Conservation (phyloP, 1,284 basidiomycete genomes). For the Termitomyces sp. region DNA sequence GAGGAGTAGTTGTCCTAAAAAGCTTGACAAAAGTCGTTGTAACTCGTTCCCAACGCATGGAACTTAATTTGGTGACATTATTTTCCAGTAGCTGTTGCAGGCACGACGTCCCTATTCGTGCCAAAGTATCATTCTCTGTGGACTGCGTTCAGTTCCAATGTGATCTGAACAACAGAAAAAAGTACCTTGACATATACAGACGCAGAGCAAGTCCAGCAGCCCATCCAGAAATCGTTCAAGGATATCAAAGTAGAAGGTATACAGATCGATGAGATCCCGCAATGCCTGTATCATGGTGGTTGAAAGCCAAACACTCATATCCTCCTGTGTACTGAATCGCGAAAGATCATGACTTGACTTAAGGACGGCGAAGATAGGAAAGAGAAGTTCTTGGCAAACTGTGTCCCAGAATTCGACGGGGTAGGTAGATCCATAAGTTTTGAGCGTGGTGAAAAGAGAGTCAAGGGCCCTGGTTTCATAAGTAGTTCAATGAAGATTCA, state of each 20-base stretch:
- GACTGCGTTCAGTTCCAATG: conserved; percentile 6
- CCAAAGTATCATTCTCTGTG: conserved; percentile 94
- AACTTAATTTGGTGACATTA: conserved; percentile 86
- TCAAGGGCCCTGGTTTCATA: conserved; percentile 75
- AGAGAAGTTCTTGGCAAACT: conserved; percentile 94
- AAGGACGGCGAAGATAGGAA: conserved; percentile 97
- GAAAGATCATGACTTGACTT: conserved; percentile 88
- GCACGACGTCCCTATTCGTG: conserved; percentile 97
- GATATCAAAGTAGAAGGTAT: conserved; percentile 94
- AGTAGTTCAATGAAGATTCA: background rate
- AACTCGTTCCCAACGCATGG: conserved; percentile 87
- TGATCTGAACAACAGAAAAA: background rate
- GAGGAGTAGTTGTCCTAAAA: conserved; percentile 96
- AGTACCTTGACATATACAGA: conserved; percentile 97
- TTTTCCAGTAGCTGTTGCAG: conserved; percentile 94
- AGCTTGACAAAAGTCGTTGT: conserved; percentile 92
- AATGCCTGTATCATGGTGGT: conserved; percentile 99
- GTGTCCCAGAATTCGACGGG: conserved; percentile 96
- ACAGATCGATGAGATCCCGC: conserved; percentile 92
- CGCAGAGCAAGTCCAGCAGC: conserved; percentile 87
- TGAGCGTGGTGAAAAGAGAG: conserved; percentile 92
- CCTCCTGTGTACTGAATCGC: conserved; percentile 93
- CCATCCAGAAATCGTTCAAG: conserved; percentile 89
- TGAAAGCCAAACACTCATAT: conserved; percentile 99
- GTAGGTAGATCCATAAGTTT: conserved; percentile 84